These are phyloP conservation scores for Monosporozyma aerobia DNA, from an alignment of 805 yeast genomes.

Conservation along the genomic window DNA sequence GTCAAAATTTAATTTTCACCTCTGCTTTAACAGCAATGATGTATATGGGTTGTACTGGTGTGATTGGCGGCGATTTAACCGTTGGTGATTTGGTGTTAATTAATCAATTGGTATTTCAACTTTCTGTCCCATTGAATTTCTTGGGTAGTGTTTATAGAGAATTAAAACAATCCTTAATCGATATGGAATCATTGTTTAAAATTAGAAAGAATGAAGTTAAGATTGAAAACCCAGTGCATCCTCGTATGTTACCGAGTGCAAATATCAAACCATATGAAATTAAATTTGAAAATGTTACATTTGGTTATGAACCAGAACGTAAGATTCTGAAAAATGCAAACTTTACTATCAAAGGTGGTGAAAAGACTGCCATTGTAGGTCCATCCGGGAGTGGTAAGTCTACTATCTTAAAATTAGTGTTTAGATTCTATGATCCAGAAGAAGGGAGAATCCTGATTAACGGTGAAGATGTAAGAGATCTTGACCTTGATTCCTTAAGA, in stretches of 20 bases:
- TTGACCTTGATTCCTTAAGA: slow-evolving; percentile 69
- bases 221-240: slow-evolving; percentile 59
- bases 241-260: slow-evolving; percentile 36
- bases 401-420: slow-evolving; percentile 71
- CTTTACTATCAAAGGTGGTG: slow-evolving; percentile 83
- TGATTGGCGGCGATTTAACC: slow-evolving; percentile 68
- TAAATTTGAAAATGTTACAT: slow-evolving; percentile 80
- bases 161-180: slow-evolving; percentile 81
- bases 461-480: slow-evolving; percentile 75
- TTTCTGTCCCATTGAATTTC: slow-evolving; percentile 89
- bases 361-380: slow-evolving; percentile 89
- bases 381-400: slow-evolving; percentile 96
- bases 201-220: slow-evolving; percentile 66
- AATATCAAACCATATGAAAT: slow-evolving; percentile 56
- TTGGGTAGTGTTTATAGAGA: slow-evolving; percentile 94
- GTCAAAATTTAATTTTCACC: slow-evolving; percentile 74
- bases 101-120: slow-evolving; percentile 91
- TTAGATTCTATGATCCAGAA: slow-evolving; percentile 80
- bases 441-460: slow-evolving; percentile 74
- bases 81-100: slow-evolving; percentile 94
- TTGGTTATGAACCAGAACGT: slow-evolving; percentile 84
- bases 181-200: slow-evolving; percentile 91
- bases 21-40: slow-evolving; percentile 91
- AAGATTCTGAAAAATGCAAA: slow-evolving; percentile 74
- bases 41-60: slow-evolving; percentile 96